These are phyloP conservation scores for Paraleonurus japonicus DNA, from an alignment of 257 asterid genomes.

Conservation along the genomic window DNA sequence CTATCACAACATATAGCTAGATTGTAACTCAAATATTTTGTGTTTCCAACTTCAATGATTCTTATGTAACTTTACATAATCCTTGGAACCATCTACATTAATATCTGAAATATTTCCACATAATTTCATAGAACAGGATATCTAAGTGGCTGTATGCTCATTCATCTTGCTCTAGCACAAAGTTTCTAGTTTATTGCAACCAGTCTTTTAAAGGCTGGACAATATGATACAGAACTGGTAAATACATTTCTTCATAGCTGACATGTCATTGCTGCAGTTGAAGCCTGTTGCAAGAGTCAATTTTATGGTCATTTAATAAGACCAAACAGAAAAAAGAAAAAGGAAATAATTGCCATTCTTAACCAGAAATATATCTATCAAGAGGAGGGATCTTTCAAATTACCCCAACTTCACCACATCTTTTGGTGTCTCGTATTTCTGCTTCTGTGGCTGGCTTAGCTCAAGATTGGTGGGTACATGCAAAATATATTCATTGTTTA, in stretches of 20 bases:
- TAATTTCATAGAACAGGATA: slow-evolving; percentile 20
- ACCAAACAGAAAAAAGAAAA: not conserved
- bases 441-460: slow-evolving; percentile 36
- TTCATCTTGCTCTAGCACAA: slow-evolving; percentile 15
- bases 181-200: slow-evolving; percentile 5
- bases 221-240: slow-evolving; percentile 17
- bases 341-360: not conserved
- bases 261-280: slow-evolving; percentile 30
- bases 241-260: not conserved
- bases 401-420: slow-evolving; percentile 40
- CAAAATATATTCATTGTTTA: slow-evolving; percentile 15
- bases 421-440: slow-evolving; percentile 22
- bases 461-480: slow-evolving; percentile 33
- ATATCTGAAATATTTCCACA: slow-evolving; percentile 18
- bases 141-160: slow-evolving; percentile 14
- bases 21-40: not conserved
- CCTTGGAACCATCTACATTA: slow-evolving; percentile 17
- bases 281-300: slow-evolving; percentile 36
- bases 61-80: slow-evolving; percentile 17
- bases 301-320: not conserved
- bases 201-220: slow-evolving; percentile 11
- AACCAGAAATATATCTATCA: not conserved
- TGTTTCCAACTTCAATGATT: slow-evolving; percentile 16
- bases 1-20: slow-evolving; percentile 3
- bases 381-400: not conserved